These are phyloP conservation scores for Boletus speciosus DNA, from an alignment of 768 basidiomycete genomes.

Conservation along the genomic window DNA sequence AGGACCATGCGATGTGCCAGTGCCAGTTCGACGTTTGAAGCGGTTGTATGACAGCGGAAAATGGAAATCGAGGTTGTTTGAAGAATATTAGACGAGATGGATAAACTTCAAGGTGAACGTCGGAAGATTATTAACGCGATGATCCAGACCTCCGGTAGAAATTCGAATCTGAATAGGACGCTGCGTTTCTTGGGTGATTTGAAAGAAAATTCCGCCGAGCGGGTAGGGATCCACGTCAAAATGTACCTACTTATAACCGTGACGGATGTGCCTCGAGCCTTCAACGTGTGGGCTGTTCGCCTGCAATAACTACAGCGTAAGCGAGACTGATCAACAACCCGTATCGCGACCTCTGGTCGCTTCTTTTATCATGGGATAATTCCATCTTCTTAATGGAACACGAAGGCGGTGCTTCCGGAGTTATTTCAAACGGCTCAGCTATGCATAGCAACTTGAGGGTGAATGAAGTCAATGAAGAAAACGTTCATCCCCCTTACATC, in stretches of 20 bases:
- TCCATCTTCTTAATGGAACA: conserved; percentile 1
- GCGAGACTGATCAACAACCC: neutral
- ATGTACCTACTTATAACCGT: neutral
- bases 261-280: conserved; percentile 3
- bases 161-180: neutral
- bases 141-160: neutral
- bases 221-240: neutral
- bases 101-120: neutral
- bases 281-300: neutral
- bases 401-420: neutral
- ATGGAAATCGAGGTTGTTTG: conserved; percentile 10
- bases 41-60: conserved; percentile 5
- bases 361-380: neutral
- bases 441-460: neutral
- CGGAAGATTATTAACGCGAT: neutral
- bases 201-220: neutral
- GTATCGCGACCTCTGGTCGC: neutral
- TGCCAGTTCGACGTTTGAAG: neutral
- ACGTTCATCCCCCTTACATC: neutral
- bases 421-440: neutral
- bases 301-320: no score
- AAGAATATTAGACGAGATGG: neutral
- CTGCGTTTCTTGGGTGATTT: neutral
- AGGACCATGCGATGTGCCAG: neutral
- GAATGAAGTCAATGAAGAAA: neutral